Conservation (phyloP, 2,329 filamentous ascomycete genomes). For the Leptoxyphium fumago region DNA sequence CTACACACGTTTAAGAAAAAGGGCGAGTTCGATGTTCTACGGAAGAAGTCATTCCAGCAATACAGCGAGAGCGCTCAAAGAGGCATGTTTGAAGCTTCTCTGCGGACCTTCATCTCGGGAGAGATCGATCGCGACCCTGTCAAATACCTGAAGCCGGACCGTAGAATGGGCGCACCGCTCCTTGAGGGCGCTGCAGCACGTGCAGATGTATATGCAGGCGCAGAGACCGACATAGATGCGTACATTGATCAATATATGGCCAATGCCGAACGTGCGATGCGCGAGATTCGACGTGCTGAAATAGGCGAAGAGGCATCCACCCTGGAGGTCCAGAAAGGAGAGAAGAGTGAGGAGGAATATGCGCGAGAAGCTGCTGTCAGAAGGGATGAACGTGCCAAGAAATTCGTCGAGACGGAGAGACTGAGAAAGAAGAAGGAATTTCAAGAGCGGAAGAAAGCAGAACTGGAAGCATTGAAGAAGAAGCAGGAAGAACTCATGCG, state of each 20-base stretch:
- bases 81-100: conserved; percentile 20
- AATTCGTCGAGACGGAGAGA: conserved; percentile 44
- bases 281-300: conserved; percentile 51
- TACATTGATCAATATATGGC: conserved; percentile 50
- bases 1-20: conserved; percentile 78
- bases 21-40: conserved; percentile 64
- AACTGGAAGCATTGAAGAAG: conserved; percentile 34
- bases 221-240: conserved; percentile 50
- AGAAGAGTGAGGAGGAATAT: conserved; percentile 62
- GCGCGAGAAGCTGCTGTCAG: conserved; percentile 49
- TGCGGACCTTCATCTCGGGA: conserved; percentile 44
- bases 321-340: conserved; percentile 48
- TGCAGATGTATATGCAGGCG: conserved; percentile 59
- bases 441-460: conserved; percentile 44
- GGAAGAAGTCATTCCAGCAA: conserved; percentile 63
- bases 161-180: conserved; percentile 57
- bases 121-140: conserved; percentile 61
- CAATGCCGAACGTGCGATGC: conserved; percentile 54
- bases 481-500: conserved; percentile 30
- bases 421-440: conserved; percentile 45
- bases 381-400: conserved; percentile 44
- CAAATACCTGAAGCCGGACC: conserved; percentile 56
- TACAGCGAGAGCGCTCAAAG: conserved; percentile 42
- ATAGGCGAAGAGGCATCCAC: conserved; percentile 55
- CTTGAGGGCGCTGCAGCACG: conserved; percentile 68